A percentile compares a stretch with the other conserved stretches of the same genome.
phyloP scores from a whole-genome alignment of 2,329 filamentous ascomycete species.

The Calonectria montana region DNA sequence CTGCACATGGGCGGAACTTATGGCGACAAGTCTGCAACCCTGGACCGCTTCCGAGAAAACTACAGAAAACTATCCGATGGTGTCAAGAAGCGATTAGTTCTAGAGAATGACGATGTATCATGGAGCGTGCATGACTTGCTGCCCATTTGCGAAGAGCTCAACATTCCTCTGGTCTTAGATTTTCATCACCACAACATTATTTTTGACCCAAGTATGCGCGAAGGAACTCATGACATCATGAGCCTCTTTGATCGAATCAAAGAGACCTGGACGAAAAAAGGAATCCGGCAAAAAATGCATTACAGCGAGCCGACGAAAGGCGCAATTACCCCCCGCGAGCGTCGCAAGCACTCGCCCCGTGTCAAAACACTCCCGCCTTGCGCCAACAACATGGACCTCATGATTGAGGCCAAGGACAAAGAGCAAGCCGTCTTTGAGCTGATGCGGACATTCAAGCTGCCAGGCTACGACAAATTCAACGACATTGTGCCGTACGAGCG shows the following conservation, averaged over 20 bases:
- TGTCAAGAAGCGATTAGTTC: constrained; percentile 83
- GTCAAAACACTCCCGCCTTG: constrained; percentile 87
- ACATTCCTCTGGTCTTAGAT: constrained; percentile 92
- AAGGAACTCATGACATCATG: constrained; percentile 87
- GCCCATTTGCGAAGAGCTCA: constrained; percentile 91
- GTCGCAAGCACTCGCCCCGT: constrained; percentile 86
- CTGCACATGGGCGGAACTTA: constrained; percentile 93
- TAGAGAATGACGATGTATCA: constrained; percentile 94
- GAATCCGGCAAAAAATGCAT: constrained; percentile 95
- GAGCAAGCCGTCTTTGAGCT: constrained; percentile 96
- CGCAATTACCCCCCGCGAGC: constrained; percentile 80
- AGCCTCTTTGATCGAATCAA: constrained; percentile 79
- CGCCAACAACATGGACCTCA: constrained; percentile 87
- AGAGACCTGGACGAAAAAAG: constrained; percentile 85
- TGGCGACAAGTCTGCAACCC: constrained; percentile 83
- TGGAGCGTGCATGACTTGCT: constrained; percentile 94
- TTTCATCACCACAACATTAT: constrained; percentile 97
- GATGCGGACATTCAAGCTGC: constrained; percentile 88
- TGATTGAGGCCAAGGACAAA: constrained; percentile 99
- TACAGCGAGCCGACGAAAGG: constrained; percentile 78
- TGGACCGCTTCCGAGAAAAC: constrained; percentile 82
- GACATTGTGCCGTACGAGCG: constrained; percentile 83
- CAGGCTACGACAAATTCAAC: constrained; percentile 80
- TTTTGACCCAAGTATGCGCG: constrained; percentile 79
- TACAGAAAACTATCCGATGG: constrained; percentile 74